Percentiles rank a stretch among this genome's conserved stretches.
Evolutionary conservation across 1,139 yeast genomes (phyloP).

Genomic region (Geotrichum siamense): DNA sequence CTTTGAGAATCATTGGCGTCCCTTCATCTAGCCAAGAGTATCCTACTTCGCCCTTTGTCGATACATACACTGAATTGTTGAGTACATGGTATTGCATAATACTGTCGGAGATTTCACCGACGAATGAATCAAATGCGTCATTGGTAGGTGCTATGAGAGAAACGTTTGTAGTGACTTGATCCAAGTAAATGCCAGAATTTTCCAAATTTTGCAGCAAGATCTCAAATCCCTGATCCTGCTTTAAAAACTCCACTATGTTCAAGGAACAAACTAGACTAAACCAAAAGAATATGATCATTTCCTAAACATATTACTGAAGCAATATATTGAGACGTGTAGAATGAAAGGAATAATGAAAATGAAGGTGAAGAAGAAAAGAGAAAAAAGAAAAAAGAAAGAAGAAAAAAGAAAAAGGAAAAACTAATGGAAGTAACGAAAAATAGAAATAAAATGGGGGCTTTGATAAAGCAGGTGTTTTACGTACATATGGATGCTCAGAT

Average conservation of each 20-base stretch:
- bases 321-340: no score
- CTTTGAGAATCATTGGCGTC: not conserved
- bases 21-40: not conserved
- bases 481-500: no score
- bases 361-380: no score
- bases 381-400: no score
- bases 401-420: no score
- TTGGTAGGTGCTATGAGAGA: not conserved
- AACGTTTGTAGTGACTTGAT: not conserved
- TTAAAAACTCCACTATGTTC: not conserved
- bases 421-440: no score
- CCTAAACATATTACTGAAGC: no score
- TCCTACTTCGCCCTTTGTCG: not conserved
- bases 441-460: no score
- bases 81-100: conserved; percentile 1
- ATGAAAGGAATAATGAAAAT: no score
- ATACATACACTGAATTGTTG: not conserved
- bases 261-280: no score
- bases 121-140: not conserved
- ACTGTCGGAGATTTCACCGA: not conserved
- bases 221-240: not conserved
- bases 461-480: no score
- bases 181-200: not conserved
- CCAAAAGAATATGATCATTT: no score
- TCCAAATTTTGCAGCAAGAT: not conserved